A percentile compares a stretch with the other conserved stretches of the same genome.
Evolutionary conservation across 169 alveolate species (phyloP).

Genomic region (Eimeria acervulina): DNA sequence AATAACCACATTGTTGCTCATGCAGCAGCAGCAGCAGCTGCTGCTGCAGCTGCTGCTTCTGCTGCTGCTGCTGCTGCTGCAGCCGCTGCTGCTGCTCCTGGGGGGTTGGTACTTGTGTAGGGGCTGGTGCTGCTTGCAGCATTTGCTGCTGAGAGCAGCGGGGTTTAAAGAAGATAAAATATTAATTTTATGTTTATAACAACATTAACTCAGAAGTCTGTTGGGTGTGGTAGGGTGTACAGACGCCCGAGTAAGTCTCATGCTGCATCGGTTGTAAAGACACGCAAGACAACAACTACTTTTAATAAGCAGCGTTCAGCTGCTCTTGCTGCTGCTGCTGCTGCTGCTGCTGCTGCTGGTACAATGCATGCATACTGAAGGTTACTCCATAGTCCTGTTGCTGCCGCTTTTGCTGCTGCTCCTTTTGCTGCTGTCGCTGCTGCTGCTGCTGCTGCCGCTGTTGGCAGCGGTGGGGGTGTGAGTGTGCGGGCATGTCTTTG

Average conservation of each 20-base stretch:
- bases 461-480: too few relatives aligned
- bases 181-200: too few relatives aligned
- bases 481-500: too few relatives aligned
- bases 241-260: not conserved
- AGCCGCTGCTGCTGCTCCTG: not conserved
- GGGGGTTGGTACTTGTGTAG: not conserved
- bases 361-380: not conserved
- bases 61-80: constrained; percentile 5
- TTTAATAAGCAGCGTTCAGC: too few relatives aligned
- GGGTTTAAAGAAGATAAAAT: not conserved
- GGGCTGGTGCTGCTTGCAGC: not conserved
- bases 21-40: too few relatives aligned
- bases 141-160: not conserved
- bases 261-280: too few relatives aligned
- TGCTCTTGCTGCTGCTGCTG: not conserved
- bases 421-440: not conserved
- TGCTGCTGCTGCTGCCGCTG: constrained; percentile 10
- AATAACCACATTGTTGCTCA: too few relatives aligned
- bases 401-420: not conserved
- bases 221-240: not conserved
- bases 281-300: too few relatives aligned
- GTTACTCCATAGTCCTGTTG: not conserved
- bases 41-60: not conserved
- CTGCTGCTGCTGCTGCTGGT: not conserved
- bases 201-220: too few relatives aligned